A percentile compares a stretch with the other conserved stretches of the same genome.
Conservation (phyloP, 768 basidiomycete genomes). For the Pisolithus marmoratus region DNA sequence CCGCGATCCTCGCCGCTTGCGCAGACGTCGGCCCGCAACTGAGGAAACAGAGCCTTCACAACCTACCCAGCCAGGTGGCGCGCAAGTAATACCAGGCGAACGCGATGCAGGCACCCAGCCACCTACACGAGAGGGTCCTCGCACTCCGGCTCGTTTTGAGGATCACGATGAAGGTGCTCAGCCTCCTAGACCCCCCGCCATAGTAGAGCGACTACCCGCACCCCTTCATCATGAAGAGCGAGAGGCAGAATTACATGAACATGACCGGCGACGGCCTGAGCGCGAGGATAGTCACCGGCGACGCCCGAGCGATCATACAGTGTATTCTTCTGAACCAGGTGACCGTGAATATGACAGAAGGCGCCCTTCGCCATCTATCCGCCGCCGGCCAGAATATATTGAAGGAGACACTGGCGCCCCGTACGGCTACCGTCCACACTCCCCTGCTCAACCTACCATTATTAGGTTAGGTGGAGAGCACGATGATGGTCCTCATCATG, state of each 20-base stretch:
- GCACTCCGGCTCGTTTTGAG: no score
- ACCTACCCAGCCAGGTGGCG: not conserved
- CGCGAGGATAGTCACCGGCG: constrained; percentile 1
- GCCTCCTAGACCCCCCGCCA: not conserved
- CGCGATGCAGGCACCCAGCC: not conserved
- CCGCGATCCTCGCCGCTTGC: not conserved
- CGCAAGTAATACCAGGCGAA: not conserved
- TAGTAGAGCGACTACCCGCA: not conserved
- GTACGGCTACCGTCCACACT: constrained; percentile 7
- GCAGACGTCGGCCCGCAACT: not conserved
- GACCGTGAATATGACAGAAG: constrained; percentile 12
- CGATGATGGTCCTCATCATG: not conserved
- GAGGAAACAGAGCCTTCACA: not conserved
- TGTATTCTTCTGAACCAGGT: constrained; percentile 3
- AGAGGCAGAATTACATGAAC: not conserved
- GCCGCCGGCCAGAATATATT: constrained; percentile 8
- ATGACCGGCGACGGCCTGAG: no score
- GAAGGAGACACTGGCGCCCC: constrained; percentile 7
- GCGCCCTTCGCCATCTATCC: constrained; percentile 6
- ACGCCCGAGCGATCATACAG: constrained; percentile 14
- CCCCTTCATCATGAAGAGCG: not conserved
- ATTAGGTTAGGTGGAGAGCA: constrained; percentile 20
- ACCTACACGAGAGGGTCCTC: no score
- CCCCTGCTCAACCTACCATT: constrained; percentile 24
- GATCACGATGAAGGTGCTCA: not conserved